A percentile compares a stretch with the other conserved stretches of the same genome.
These are phyloP conservation scores for Blastocystis sp. DNA, from an alignment of 352 stramenopile genomes.

Conservation along the genomic window DNA sequence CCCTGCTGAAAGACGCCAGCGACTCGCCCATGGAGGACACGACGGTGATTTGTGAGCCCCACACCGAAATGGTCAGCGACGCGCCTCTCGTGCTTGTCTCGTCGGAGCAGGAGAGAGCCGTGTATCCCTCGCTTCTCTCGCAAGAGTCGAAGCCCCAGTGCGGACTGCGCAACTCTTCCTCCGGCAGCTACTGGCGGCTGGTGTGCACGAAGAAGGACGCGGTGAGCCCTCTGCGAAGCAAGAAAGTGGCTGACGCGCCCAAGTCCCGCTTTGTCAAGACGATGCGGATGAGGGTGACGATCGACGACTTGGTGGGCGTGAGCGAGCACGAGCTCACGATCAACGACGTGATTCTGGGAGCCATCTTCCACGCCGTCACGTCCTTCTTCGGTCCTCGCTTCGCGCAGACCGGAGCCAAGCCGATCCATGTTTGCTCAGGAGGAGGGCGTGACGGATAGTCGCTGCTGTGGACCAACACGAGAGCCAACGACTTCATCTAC, in stretches of 20 bases:
- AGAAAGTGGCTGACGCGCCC: conserved; percentile 38
- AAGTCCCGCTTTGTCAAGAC: conserved; percentile 2
- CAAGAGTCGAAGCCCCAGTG: background rate
- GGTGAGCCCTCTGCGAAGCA: conserved; percentile 32
- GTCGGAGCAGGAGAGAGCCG: background rate
- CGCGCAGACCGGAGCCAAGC: conserved; percentile 2
- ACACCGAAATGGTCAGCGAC: conserved; percentile 11
- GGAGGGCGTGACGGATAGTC: background rate
- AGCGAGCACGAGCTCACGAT: conserved; percentile 33
- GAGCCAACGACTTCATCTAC: conserved; percentile 6
- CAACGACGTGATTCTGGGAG: conserved; percentile 43
- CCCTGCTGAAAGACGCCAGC: background rate
- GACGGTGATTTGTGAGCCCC: background rate
- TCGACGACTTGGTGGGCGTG: conserved; percentile 20
- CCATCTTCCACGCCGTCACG: background rate
- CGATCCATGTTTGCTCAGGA: background rate
- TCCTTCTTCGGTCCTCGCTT: conserved; percentile 32
- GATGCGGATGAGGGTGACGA: background rate
- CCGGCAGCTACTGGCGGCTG: conserved; percentile 51
- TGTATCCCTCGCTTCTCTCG: conserved; percentile 7
- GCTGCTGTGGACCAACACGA: conserved; percentile 39
- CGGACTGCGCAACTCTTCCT: conserved; percentile 3
- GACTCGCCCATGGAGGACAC: background rate
- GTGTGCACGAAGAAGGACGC: conserved; percentile 37
- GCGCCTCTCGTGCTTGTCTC: background rate